Percentiles rank a stretch among this genome's conserved stretches.
Conservation (phyloP, 2,329 filamentous ascomycete genomes). For the Phoma herbarum region DNA sequence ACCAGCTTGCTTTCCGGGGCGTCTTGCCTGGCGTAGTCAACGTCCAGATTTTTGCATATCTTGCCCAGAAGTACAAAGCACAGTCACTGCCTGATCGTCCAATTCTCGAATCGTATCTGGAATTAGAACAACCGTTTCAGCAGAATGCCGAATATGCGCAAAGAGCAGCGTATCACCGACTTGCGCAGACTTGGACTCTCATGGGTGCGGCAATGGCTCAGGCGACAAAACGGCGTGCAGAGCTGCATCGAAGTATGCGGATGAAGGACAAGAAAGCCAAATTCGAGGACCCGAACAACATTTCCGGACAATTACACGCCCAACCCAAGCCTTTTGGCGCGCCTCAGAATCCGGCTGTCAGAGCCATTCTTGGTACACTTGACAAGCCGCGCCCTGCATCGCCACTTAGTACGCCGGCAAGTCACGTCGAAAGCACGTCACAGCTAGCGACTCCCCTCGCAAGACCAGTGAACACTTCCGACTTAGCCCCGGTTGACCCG, state of each 20-base stretch:
- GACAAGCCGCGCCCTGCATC: conserved; percentile 39
- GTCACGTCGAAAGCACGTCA: conserved; percentile 58
- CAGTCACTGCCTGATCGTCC: conserved; percentile 51
- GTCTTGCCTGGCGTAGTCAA: conserved; percentile 55
- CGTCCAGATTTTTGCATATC: conserved; percentile 51
- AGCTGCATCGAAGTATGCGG: conserved; percentile 41
- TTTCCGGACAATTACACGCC: conserved; percentile 26
- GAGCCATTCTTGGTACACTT: conserved; percentile 44
- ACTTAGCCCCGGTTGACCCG: conserved; percentile 7
- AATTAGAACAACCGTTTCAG: conserved; percentile 56
- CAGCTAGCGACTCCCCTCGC: conserved; percentile 66
- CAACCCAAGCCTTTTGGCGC: conserved; percentile 34
- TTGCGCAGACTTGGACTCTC: conserved; percentile 68
- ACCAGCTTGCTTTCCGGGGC: conserved; percentile 61
- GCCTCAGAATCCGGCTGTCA: conserved; percentile 43
- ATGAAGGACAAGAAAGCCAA: conserved; percentile 32
- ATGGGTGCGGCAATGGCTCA: conserved; percentile 61
- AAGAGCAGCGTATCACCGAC: conserved; percentile 58
- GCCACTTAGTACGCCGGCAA: conserved; percentile 40
- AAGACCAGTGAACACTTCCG: conserved; percentile 48
- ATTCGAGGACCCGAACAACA: conserved; percentile 17
- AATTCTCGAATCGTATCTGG: conserved; percentile 48
- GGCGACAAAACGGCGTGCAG: conserved; percentile 56
- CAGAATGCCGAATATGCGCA: conserved; percentile 65
- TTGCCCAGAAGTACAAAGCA: conserved; percentile 57